Percentiles rank a stretch among this genome's conserved stretches.
phyloP scores from a whole-genome alignment of 257 asterid genomes.

The Schizonepeta tenuifolia region DNA sequence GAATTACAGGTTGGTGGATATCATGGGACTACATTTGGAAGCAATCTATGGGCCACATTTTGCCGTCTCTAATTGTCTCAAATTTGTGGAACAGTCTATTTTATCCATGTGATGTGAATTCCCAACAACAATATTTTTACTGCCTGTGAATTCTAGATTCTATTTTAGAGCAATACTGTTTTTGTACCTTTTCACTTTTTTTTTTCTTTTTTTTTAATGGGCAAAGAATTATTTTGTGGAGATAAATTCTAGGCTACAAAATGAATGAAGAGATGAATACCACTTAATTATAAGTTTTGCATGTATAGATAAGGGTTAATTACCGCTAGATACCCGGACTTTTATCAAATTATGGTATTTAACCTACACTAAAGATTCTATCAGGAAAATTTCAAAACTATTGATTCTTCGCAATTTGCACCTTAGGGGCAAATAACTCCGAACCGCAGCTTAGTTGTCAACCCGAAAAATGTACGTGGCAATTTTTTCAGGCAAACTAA shows the following conservation, averaged over 20 bases:
- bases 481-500: too few relatives aligned
- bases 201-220: neutral
- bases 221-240: neutral
- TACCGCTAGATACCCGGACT: too few relatives aligned
- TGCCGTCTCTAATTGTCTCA: slow-evolving; percentile 9
- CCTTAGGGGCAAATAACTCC: too few relatives aligned
- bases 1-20: slow-evolving; percentile 10
- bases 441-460: too few relatives aligned
- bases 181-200: neutral
- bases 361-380: too few relatives aligned
- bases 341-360: too few relatives aligned
- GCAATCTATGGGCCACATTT: slow-evolving; percentile 26
- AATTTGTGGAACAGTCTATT: neutral
- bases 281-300: too few relatives aligned
- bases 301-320: neutral
- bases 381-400: too few relatives aligned
- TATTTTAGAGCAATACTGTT: neutral
- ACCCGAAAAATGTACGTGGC: too few relatives aligned
- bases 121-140: neutral
- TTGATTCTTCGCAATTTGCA: too few relatives aligned
- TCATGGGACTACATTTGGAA: slow-evolving; percentile 21
- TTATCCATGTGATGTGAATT: neutral
- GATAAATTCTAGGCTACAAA: too few relatives aligned
- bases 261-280: too few relatives aligned
- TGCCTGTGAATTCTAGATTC: neutral